phyloP scores from a whole-genome alignment of 331 rosid genomes.

The Prunus yedoensis region DNA sequence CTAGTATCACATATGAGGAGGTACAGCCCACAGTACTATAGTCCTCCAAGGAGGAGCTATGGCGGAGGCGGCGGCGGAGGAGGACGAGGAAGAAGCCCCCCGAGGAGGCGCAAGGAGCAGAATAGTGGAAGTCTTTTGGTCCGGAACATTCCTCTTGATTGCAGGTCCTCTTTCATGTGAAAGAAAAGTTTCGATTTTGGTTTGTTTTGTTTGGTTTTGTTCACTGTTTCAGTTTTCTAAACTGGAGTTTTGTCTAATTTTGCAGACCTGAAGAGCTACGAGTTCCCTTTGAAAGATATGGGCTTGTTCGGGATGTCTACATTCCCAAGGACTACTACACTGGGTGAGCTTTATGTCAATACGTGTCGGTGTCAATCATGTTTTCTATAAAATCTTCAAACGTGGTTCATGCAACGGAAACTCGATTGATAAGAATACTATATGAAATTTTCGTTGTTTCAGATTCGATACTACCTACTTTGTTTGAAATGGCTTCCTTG shows the following conservation, averaged over 20 bases:
- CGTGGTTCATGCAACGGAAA: conserved; percentile 11
- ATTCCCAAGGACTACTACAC: conserved; percentile 95
- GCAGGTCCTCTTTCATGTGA: conserved; percentile 45
- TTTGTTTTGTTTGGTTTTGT: neutral
- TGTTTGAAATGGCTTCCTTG: neutral
- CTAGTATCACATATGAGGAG: conserved; percentile 53
- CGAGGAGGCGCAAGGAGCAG: conserved; percentile 71
- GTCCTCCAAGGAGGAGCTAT: conserved; percentile 77
- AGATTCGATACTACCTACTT: neutral
- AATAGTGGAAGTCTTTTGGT: conserved; percentile 88
- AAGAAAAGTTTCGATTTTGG: neutral
- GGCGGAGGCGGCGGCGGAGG: conserved; percentile 49
- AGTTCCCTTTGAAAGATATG: conserved; percentile 84
- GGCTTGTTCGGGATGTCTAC: conserved; percentile 91
- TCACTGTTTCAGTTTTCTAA: neutral
- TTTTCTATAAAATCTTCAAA: neutral
- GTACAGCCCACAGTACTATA: conserved; percentile 81
- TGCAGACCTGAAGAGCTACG: conserved; percentile 84
- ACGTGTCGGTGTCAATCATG: neutral
- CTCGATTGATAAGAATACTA: conserved; percentile 18
- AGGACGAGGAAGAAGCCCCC: conserved; percentile 57
- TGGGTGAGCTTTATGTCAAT: conserved; percentile 56
- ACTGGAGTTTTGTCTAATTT: neutral
- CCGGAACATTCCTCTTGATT: conserved; percentile 94
- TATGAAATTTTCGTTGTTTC: conserved; percentile 22